Conservation (phyloP, 2,329 filamentous ascomycete genomes). For the Aureobasidium sp. region DNA sequence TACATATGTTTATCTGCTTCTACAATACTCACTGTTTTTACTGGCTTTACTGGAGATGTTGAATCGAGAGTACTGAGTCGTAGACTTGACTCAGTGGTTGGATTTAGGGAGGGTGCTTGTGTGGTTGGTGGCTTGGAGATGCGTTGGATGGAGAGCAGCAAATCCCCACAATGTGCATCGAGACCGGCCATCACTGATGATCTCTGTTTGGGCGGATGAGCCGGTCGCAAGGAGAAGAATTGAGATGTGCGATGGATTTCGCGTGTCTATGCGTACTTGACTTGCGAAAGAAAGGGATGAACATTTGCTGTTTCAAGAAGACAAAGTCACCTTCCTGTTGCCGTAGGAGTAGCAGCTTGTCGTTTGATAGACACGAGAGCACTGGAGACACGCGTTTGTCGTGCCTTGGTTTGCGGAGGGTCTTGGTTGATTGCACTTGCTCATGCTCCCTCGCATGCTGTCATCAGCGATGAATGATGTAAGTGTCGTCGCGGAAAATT, state of each 20-base stretch:
- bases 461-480: conserved; percentile 5
- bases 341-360: background rate
- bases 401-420: background rate
- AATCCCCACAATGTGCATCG: background rate
- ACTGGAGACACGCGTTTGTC: background rate
- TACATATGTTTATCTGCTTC: background rate
- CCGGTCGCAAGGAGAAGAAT: background rate
- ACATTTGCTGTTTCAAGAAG: background rate
- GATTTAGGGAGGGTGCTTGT: background rate
- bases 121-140: background rate
- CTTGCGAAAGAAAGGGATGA: background rate
- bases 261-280: background rate
- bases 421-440: background rate
- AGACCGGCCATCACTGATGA: background rate
- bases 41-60: background rate
- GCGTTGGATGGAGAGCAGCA: background rate
- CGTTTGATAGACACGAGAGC: background rate
- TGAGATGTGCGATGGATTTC: background rate
- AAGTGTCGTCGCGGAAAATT: background rate
- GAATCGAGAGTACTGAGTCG: background rate
- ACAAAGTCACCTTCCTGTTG: background rate
- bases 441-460: background rate
- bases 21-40: background rate
- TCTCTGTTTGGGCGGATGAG: background rate
- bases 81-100: background rate